phyloP scores from a whole-genome alignment of 2,329 filamentous ascomycete genomes.

The Aspergillus sp. region DNA sequence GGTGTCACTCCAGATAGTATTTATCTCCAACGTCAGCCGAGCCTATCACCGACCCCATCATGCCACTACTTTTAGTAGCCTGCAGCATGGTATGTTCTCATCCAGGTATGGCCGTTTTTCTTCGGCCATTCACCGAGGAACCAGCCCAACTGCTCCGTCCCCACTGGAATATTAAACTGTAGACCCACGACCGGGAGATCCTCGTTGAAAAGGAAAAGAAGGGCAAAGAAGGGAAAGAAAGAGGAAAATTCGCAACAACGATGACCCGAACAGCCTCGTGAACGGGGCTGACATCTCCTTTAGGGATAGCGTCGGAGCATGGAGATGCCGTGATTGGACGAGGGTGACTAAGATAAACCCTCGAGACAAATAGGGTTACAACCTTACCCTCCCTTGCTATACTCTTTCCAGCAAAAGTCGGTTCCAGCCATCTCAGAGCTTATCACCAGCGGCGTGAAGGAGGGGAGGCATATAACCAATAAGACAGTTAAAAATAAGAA shows the following conservation, averaged over 20 bases:
- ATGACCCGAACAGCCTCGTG: conserved; percentile 3
- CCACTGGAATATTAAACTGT: background rate
- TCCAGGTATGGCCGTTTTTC: too few relatives aligned
- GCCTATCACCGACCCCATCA: background rate
- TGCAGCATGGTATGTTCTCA: background rate
- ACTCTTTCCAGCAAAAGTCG: background rate
- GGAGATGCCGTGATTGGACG: background rate
- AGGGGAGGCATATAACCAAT: background rate
- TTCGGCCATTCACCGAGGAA: background rate
- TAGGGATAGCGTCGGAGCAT: background rate
- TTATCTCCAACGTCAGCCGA: background rate
- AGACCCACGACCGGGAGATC: background rate
- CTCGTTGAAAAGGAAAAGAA: background rate
- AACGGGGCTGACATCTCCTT: background rate
- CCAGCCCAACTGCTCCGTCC: background rate
- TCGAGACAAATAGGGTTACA: conserved; percentile 9
- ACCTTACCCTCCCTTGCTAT: conserved; percentile 1
- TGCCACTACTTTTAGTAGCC: background rate
- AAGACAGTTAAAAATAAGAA: background rate
- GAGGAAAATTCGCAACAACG: background rate
- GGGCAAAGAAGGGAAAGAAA: too few relatives aligned
- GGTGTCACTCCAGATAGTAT: background rate
- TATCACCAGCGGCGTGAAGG: background rate
- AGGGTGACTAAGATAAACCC: conserved; percentile 5
- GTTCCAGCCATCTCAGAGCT: background rate